phyloP scores from a whole-genome alignment of 208 protist species.

The Trypanosoma cruzi region DNA sequence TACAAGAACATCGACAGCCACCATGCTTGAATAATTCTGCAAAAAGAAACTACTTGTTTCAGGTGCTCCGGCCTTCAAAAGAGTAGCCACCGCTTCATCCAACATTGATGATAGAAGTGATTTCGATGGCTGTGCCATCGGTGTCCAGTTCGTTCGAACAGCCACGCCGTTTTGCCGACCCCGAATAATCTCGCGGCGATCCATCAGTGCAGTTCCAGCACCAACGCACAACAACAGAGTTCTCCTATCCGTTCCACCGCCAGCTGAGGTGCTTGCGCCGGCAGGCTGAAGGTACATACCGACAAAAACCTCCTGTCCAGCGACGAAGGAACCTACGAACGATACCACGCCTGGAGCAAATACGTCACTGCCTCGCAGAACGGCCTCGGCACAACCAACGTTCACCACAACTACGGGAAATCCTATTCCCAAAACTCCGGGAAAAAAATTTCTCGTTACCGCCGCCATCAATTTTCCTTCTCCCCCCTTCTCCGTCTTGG shows the following conservation, averaged over 20 bases:
- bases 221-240: conserved; percentile 34
- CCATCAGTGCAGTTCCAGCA: conserved; percentile 33
- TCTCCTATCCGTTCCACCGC: neutral
- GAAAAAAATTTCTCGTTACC: neutral
- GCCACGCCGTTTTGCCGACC: conserved; percentile 28
- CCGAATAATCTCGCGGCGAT: conserved; percentile 33
- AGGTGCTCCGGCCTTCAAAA: no score
- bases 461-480: neutral
- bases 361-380: conserved; percentile 87
- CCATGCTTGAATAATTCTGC: conserved; percentile 85
- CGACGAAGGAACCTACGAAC: conserved; percentile 26
- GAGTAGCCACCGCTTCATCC: conserved; percentile 1
- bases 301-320: conserved; percentile 34
- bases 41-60: conserved; percentile 46
- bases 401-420: conserved; percentile 68
- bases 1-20: conserved; percentile 64
- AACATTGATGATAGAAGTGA: conserved; percentile 16
- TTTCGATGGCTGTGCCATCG: conserved; percentile 44
- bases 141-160: conserved; percentile 39
- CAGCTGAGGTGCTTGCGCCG: neutral
- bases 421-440: neutral
- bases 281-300: conserved; percentile 25
- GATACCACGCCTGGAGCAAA: conserved; percentile 73
- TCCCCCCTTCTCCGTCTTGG: neutral
- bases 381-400: conserved; percentile 78